Conservation (phyloP, 495 filamentous ascomycete species). For the Copromyces sp. region DNA sequence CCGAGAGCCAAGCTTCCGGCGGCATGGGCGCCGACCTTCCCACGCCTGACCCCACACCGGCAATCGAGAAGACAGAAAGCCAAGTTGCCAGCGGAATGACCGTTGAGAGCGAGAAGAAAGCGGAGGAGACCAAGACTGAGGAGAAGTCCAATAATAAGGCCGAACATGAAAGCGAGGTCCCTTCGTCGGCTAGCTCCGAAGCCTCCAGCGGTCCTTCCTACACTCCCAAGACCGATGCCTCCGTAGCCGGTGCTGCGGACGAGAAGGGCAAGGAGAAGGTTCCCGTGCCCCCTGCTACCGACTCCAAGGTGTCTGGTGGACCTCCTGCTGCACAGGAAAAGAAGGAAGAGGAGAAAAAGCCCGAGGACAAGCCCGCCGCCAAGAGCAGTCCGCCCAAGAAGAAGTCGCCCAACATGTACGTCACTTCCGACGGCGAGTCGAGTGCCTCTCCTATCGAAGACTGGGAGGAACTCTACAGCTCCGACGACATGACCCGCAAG, state of each 20-base stretch:
- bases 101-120: neutral
- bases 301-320: constrained; percentile 13
- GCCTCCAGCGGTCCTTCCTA: constrained; percentile 16
- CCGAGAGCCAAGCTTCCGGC: constrained; percentile 8
- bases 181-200: constrained; percentile 11
- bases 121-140: constrained; percentile 5
- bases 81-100: constrained; percentile 2
- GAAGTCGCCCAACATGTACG: constrained; percentile 20
- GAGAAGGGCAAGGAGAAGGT: constrained; percentile 22
- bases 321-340: constrained; percentile 7
- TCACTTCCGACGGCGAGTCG: constrained; percentile 34
- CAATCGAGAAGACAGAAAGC: constrained; percentile 6
- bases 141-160: constrained; percentile 8
- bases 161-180: neutral
- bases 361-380: neutral
- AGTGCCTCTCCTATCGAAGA: constrained; percentile 40
- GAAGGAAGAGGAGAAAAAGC: neutral
- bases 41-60: neutral
- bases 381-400: constrained; percentile 3
- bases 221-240: constrained; percentile 23
- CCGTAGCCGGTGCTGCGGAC: constrained; percentile 10
- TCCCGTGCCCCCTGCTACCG: constrained; percentile 15
- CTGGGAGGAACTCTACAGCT: constrained; percentile 40
- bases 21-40: neutral
- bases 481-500: constrained; percentile 41